Percentiles rank a stretch among this genome's conserved stretches.
Conservation (phyloP, 2,329 filamentous ascomycete species). For the Trichoderma sp. region DNA sequence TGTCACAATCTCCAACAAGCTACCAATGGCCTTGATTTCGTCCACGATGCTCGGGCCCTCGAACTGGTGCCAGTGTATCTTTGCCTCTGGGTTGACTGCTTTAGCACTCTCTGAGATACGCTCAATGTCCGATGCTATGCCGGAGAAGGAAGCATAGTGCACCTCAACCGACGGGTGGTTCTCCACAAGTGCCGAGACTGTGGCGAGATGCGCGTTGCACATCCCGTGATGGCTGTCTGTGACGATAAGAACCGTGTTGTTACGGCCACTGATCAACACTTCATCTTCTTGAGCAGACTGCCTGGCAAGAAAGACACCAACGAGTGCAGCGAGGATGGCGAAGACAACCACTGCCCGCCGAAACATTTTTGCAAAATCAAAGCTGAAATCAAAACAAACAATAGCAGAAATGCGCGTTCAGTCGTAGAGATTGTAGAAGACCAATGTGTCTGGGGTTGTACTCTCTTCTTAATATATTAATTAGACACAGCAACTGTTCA, state of each 20-base stretch:
- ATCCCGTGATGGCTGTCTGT: constrained; percentile 37
- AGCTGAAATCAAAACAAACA: neutral
- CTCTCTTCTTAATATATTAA: neutral
- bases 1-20: neutral
- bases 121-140: constrained; percentile 23
- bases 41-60: constrained; percentile 8
- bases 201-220: constrained; percentile 41
- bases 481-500: neutral
- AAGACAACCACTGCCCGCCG: neutral
- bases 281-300: neutral
- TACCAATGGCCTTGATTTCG: constrained; percentile 16
- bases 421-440: neutral
- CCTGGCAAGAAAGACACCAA: neutral
- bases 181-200: constrained; percentile 37
- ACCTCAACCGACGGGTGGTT: constrained; percentile 36
- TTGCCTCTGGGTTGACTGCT: constrained; percentile 22
- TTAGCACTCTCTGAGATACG: constrained; percentile 25
- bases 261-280: constrained; percentile 22
- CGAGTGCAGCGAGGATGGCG: constrained; percentile 3
- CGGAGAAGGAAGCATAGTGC: constrained; percentile 39
- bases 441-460: neutral
- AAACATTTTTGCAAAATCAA: neutral
- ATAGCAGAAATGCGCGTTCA: neutral
- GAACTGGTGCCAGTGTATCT: constrained; percentile 31
- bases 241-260: constrained; percentile 39